Base-by-base conservation (phyloP, 2,329 filamentous ascomycete genomes). In the Aspergillus persii region DNA sequence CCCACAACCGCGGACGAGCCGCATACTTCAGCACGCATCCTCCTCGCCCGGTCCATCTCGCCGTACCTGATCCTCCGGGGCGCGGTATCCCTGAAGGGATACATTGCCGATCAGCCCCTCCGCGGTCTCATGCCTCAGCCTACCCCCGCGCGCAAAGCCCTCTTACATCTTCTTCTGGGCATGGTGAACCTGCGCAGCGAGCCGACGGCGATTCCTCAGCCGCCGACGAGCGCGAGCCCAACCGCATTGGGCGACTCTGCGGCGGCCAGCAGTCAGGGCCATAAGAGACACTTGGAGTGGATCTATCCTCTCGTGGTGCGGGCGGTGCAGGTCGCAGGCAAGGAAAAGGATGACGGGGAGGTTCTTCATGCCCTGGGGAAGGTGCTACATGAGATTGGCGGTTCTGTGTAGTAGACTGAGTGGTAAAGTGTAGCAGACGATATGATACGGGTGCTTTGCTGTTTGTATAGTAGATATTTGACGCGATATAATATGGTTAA, bases 91-190 rank as follows among this genome's bases (percentile, higher is more conserved):
- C 77, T 98, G n/a, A 88, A 91, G 57, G 83, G 88, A 0, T 98
- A 96, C 71, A 88, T 96, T 50, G 90, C 92, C 3, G 95, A 99
- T 73, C 94, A 97, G 71, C 93, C 94, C 0, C 80, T 99, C 23
- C 84, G 95, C 12, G 93, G 95, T 0, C 84, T 88, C 53, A 95
- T 96, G 87, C 95, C 95, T 4, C 91, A 95, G 72, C 94, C 94
- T 0, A 80, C 91, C 4, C 88, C 86, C 8, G 91, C 96, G 69
- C 84, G 91, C 48, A 88, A 85, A 62, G 95, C 96, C 71, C 78
- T 99, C 9, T 72, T 90, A 4, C 89, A 90, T 68, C 82, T 93
- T 27, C 79, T 98, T 18, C 77, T 79, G 52, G 80, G 85, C 50
- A 79, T 96, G 36, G 84, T 90, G 1, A 80, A 81, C 18, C 78